Evolutionary conservation across 2,329 filamentous ascomycete species (phyloP).

Genomic region (Coniella lustricola): DNA sequence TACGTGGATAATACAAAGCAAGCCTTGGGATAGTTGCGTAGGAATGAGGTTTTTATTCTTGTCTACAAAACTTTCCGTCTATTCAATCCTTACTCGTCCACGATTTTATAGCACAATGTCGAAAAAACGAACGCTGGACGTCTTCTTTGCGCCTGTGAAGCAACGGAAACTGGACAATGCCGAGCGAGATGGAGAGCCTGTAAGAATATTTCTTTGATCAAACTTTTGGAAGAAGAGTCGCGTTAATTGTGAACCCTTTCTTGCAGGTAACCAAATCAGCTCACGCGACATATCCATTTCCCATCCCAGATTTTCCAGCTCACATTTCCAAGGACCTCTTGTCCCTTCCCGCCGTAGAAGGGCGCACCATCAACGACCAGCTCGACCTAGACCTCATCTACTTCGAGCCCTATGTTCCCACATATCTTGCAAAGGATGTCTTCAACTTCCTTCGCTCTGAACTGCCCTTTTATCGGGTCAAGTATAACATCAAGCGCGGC

Average conservation of each 20-base stretch:
- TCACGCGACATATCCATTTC: constrained; percentile 43
- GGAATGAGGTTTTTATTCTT: background rate
- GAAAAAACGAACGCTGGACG: constrained; percentile 58
- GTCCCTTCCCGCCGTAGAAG: constrained; percentile 44
- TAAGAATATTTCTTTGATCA: background rate
- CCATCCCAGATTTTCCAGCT: constrained; percentile 37
- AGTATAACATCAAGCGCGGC: constrained; percentile 64
- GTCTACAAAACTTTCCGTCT: background rate
- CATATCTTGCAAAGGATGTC: constrained; percentile 46
- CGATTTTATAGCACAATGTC: constrained; percentile 22
- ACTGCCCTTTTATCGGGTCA: constrained; percentile 69
- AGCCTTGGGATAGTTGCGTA: background rate
- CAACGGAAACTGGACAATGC: constrained; percentile 22
- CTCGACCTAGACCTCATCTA: constrained; percentile 67
- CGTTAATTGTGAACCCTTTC: background rate
- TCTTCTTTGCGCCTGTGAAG: constrained; percentile 55
- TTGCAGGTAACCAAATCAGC: constrained; percentile 25
- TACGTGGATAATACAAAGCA: background rate
- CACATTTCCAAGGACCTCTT: constrained; percentile 32
- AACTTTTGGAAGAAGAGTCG: background rate
- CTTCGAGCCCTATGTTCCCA: constrained; percentile 65
- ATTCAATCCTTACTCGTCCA: background rate
- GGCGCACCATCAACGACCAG: constrained; percentile 55
- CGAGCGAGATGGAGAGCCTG: background rate
- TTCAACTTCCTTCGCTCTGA: constrained; percentile 67